phyloP scores from a whole-genome alignment of 257 asterid genomes.

The Dorcoceras hygrometricum region DNA sequence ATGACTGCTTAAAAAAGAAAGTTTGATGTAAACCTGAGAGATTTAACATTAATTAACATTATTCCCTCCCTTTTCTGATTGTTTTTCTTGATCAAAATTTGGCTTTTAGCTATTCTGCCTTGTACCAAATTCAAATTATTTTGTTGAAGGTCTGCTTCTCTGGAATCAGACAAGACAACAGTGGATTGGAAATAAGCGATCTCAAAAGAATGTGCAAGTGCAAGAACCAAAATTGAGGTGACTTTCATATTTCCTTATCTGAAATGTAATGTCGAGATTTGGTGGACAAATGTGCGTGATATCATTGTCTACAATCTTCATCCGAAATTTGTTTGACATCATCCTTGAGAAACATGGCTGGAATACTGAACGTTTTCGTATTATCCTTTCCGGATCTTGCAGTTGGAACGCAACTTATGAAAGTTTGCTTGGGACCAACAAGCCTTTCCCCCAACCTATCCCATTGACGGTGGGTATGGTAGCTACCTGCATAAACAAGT shows the following conservation, averaged over 20 bases:
- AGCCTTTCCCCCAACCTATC: conserved; percentile 75
- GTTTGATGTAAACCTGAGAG: neutral
- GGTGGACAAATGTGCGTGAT: neutral
- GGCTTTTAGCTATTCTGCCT: conserved; percentile 12
- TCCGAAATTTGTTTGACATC: neutral
- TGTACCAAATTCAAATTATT: neutral
- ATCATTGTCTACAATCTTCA: neutral
- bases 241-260: conserved; percentile 10
- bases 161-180: conserved; percentile 90
- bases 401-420: conserved; percentile 80
- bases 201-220: conserved; percentile 36
- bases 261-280: neutral
- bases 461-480: conserved; percentile 70
- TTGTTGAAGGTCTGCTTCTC: conserved; percentile 67
- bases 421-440: conserved; percentile 74
- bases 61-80: neutral
- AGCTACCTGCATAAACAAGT: neutral
- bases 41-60: neutral
- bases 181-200: conserved; percentile 71
- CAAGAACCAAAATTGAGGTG: conserved; percentile 71
- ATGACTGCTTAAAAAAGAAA: neutral
- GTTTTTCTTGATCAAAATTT: neutral
- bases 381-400: conserved; percentile 25
- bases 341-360: neutral
- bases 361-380: neutral